Evolutionary conservation across 2,329 filamentous ascomycete species (phyloP).

Genomic region (Fusarium torreyae): DNA sequence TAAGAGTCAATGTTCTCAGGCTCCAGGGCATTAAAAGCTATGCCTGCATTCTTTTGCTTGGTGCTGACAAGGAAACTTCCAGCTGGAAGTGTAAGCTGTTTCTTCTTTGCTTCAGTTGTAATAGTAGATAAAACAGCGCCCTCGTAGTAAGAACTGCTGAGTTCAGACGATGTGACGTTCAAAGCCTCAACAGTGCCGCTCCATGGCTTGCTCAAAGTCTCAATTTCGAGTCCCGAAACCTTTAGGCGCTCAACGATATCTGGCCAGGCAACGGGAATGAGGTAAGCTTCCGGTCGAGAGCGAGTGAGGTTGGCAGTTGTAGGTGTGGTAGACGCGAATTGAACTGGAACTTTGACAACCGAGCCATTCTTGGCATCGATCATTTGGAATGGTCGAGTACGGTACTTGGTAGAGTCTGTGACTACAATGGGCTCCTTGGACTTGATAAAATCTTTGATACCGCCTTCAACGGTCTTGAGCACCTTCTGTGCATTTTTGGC

Average conservation of each 20-base stretch:
- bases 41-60: conserved; percentile 52
- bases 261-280: conserved; percentile 51
- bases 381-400: conserved; percentile 46
- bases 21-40: conserved; percentile 52
- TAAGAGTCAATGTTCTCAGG: conserved; percentile 55
- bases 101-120: conserved; percentile 34
- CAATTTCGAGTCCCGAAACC: conserved; percentile 46
- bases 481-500: conserved; percentile 50
- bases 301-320: conserved; percentile 50
- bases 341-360: conserved; percentile 48
- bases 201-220: conserved; percentile 43
- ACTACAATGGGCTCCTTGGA: conserved; percentile 51
- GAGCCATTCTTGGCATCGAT: conserved; percentile 48
- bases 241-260: conserved; percentile 50
- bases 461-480: conserved; percentile 45
- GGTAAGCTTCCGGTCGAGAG: conserved; percentile 50
- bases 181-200: conserved; percentile 50
- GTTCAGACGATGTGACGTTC: conserved; percentile 41
- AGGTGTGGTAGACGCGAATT: conserved; percentile 52
- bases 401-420: conserved; percentile 45
- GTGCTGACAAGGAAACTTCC: conserved; percentile 54
- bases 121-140: conserved; percentile 47
- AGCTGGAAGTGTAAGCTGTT: conserved; percentile 44
- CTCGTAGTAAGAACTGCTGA: conserved; percentile 48
- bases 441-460: conserved; percentile 48